Evolutionary conservation across 2,329 filamentous ascomycete species (phyloP), one percentile per base, ranked within the genome.

Genomic region (Cytospora paraplurivora): DNA sequence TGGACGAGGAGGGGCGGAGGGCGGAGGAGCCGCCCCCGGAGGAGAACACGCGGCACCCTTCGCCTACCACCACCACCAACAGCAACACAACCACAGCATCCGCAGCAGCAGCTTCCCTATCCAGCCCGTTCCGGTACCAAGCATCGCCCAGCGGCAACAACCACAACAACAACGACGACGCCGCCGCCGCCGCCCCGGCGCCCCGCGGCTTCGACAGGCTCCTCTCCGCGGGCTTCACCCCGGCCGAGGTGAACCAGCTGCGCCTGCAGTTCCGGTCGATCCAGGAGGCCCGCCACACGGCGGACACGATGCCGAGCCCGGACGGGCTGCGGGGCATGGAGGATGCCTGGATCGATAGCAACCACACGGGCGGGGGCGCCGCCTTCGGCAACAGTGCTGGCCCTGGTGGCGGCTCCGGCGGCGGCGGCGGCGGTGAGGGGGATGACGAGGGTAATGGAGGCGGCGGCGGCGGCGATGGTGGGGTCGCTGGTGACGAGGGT

Each of bases 161-260:
- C 64, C 27, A 41, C 67, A 34, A 38, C 49, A n/a, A n/a, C n/a
- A n/a, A n/a, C n/a, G n/a, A n/a, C n/a, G n/a, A n/a, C n/a, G n/a
- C n/a, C n/a, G n/a, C n/a, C n/a, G 47, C 21, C 0, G 82, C 86
- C 0, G 80, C 82, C 0, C 78, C 81, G 7, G 80, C 82, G 1
- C 90, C 90, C 0, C 86, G 90, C 17, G 95, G 95, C 34, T 99
- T 99, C 77, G 93, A 98, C 74, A 85, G 95, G 7, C 82, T 98
- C 2, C 83, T 97, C 0, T 80, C 84, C 5, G 85, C 92, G 0
- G 94, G 94, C 34, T 96, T 99, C 77, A 92, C 91, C 0, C 73
- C 88, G 0, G 84, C 90, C 2, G 95, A 99, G 75, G 89, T 99
- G 15, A 88, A 92, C 56, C 88, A 90, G 56, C 83, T 99, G 15